Base-by-base conservation (phyloP, 306 rosid genomes). In the Elaeagnus macrophylla region DNA sequence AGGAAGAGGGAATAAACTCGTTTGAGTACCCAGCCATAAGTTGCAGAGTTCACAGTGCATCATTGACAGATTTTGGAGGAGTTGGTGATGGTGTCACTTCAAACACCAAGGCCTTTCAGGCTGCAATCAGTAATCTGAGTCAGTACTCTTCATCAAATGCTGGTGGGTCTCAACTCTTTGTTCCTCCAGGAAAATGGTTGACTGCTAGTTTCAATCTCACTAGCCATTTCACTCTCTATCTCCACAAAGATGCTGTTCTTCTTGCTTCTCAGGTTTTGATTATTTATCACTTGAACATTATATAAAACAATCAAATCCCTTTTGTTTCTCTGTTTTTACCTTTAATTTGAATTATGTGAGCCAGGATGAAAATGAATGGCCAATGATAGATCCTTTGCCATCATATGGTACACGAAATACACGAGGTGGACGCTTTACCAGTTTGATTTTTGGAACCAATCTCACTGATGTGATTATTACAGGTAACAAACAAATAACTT, bases 171-270 rank as follows among this genome's bases (percentile, higher is more conserved):
- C 84, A 67, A 14, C 67, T 83, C 1, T 70, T 65, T 62, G 87
- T 83, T 72, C 93, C 93, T 50, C 64, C 84, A 0, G 93, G 93
- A 6, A 83, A 80, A 65, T 83, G 87, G 82, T 76, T 80, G 14
- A 80, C 93, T 36, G 84, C 84, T 1, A 83, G 93, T 64, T 83
- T 80, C 75, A 83, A 50, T 52, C 79, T 72, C 57, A 62, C 66
- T 5, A 79, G 85, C 49, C 81, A 79, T 53, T 82, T 82, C 67
- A 76, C 83, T 9, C 67, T 79, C 1, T 74, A 51, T 51, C 66
- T 79, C 1, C 51, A 79, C 25, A 73, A 66, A 61, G 77, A 74
- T 71, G 86, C 85, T 56, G 73, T 77, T 60, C 81, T 83, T 17
- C 83, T 83, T 76, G 85, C 77, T 20, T 72, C 83, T 51, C 83